Base-by-base conservation (phyloP, 306 rosid genomes). In the Gleditsia sinensis region DNA sequence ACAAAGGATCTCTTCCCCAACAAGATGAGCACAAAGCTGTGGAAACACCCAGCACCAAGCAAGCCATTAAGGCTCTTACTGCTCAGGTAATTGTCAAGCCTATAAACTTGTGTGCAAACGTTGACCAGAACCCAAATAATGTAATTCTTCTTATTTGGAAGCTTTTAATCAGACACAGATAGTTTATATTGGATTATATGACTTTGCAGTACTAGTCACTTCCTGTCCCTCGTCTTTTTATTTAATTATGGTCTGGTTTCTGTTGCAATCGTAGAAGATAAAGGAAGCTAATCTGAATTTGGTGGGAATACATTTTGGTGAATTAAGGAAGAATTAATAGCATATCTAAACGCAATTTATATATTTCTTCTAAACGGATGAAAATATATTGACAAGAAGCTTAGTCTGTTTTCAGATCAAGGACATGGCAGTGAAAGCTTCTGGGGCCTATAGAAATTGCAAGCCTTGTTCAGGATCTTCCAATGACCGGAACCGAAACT, bases 381-480 rank as follows among this genome's bases (percentile, higher is more conserved):
- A 50, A 25, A 14, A 23, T 60, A 23, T 60, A 14, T 48, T 83
- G 82, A 67, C 58, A 32, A 67, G 67, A 69, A 13, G 23, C 0
- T 46, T 66, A 13, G n/a, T 74, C 20, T 46, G 4, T 46, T 54
- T 75, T 49, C 87, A 94, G 99, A 94, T 94, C 91, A 94, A 92
- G 90, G 99, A 90, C 66, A 92, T 94, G 83, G 99, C 99, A 53
- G 80, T 94, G 85, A 94, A 87, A 84, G 99, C 98, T 24, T 92
- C 99, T 4, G 97, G 96, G 62, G 97, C 96, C 10, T 94, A 94
- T 77, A 92, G 83, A 82, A 94, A 84, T 75, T 94, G 99, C 86
- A 90, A 88, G 88, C 99, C 96, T 7, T 94, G 99, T 71, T 82
- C 97, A 6, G 85, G 97, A 75, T 87, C 94, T 55, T 87, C 95